These are phyloP conservation scores for Carex myosuroides DNA, from an alignment of 176 grass and related monocot genomes.

Conservation along the genomic window DNA sequence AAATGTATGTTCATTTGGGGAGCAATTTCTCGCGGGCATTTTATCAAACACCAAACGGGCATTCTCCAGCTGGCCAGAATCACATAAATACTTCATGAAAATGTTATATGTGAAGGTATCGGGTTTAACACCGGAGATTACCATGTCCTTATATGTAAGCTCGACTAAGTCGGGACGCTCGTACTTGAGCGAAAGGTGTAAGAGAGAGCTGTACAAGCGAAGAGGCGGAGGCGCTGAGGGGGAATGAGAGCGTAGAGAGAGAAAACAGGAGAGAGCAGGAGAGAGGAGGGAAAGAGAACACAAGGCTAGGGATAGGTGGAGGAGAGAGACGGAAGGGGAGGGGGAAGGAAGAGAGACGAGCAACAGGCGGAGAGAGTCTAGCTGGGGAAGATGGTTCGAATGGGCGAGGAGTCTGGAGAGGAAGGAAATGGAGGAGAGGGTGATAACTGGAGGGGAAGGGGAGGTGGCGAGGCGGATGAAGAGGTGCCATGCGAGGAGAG, in stretches of 20 bases:
- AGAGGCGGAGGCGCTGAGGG: constrained; percentile 41
- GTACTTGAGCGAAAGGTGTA: constrained; percentile 47
- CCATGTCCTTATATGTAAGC: constrained; percentile 71
- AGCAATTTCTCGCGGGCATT: constrained; percentile 47
- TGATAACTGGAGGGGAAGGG: constrained; percentile 28
- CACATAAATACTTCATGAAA: constrained; percentile 51
- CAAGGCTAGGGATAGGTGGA: constrained; percentile 1
- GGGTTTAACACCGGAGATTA: constrained; percentile 42
- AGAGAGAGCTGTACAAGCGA: constrained; percentile 63
- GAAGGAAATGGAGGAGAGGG: constrained; percentile 39
- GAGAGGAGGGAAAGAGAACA: constrained; percentile 43
- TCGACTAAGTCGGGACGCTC: constrained; percentile 59
- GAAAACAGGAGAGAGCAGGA: constrained; percentile 47
- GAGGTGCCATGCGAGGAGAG: constrained; percentile 31
- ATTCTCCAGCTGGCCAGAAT: constrained; percentile 53
- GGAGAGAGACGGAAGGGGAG: constrained; percentile 1
- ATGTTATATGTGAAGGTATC: constrained; percentile 79
- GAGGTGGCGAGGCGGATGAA: constrained; percentile 15
- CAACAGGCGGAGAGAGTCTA: constrained; percentile 35
- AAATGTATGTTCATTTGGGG: constrained; percentile 58
- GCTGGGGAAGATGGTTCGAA: constrained; percentile 34
- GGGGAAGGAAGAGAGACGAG: constrained; percentile 32
- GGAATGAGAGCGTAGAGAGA: constrained; percentile 51
- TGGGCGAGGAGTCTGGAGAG: constrained; percentile 34
- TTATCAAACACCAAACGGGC: constrained; percentile 74